Percentiles rank a stretch among this genome's conserved stretches.
These are phyloP conservation scores for Saxophila tyrrhenica DNA, from an alignment of 495 filamentous ascomycete species.

Conservation along the genomic window DNA sequence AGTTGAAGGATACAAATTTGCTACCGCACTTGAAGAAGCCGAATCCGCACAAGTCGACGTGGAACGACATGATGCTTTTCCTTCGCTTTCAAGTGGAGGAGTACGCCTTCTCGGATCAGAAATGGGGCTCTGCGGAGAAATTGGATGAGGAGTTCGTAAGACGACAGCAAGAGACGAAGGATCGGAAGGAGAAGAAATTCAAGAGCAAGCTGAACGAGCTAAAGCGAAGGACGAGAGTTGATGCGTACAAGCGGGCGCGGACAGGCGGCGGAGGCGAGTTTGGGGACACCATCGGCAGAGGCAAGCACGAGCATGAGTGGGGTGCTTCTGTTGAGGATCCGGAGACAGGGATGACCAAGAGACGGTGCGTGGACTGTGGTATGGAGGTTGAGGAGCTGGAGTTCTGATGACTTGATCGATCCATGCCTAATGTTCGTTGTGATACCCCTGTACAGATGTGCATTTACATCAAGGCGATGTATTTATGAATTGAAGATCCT, in stretches of 20 bases:
- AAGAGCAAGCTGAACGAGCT: constrained; percentile 74
- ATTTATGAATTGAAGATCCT: constrained; percentile 75
- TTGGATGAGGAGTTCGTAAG: constrained; percentile 83
- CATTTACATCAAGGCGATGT: too few species aligned
- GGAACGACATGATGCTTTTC: constrained; percentile 98
- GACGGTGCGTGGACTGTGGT: constrained; percentile 78
- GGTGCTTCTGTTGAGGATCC: constrained; percentile 66
- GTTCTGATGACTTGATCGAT: constrained; percentile 40
- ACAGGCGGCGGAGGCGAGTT: constrained; percentile 49
- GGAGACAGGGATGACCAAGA: constrained; percentile 65
- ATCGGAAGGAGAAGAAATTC: constrained; percentile 76
- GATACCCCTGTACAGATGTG: constrained; percentile 3
- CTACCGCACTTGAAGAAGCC: constrained; percentile 79
- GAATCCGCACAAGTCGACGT: constrained; percentile 89
- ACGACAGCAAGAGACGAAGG: constrained; percentile 71
- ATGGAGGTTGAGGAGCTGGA: constrained; percentile 97
- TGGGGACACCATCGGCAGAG: constrained; percentile 58
- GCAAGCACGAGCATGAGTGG: constrained; percentile 89
- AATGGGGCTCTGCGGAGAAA: constrained; percentile 76
- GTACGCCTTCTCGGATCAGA: constrained; percentile 69
- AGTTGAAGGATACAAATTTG: constrained; percentile 72
- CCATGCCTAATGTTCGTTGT: not conserved
- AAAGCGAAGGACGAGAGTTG: constrained; percentile 86
- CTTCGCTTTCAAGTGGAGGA: constrained; percentile 88
- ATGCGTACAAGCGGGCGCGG: constrained; percentile 66